Percentiles rank a stretch among this genome's conserved stretches.
Evolutionary conservation across 805 yeast genomes (phyloP).

Genomic region (Hanseniaspora guilliermondii): DNA sequence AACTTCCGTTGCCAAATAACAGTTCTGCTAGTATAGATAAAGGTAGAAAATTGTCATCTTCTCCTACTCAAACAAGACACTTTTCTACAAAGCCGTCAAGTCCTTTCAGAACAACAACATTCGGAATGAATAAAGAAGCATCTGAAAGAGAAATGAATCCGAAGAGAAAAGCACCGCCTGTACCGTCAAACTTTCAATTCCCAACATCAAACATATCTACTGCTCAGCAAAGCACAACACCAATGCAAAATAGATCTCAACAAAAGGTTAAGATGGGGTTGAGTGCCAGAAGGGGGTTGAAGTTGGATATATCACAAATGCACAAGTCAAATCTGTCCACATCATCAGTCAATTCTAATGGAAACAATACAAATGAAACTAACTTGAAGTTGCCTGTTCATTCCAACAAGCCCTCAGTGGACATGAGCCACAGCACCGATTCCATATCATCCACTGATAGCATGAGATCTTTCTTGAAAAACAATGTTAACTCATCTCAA

Average conservation of each 20-base stretch:
- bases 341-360: neutral
- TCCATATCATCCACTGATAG: slow-evolving; percentile 8
- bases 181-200: slow-evolving; percentile 18
- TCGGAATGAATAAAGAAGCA: neutral
- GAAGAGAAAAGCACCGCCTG: slow-evolving; percentile 25
- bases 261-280: slow-evolving; percentile 66
- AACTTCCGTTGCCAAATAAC: neutral
- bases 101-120: slow-evolving; percentile 3
- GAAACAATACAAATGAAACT: neutral
- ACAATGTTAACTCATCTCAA: neutral
- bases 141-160: slow-evolving; percentile 16
- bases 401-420: neutral
- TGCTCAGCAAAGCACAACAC: slow-evolving; percentile 42
- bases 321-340: neutral
- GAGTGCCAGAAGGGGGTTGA: slow-evolving; percentile 78
- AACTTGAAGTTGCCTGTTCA: slow-evolving; percentile 2
- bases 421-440: slow-evolving; percentile 3
- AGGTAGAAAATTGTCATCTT: neutral
- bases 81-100: slow-evolving; percentile 1
- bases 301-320: slow-evolving; percentile 32
- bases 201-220: slow-evolving; percentile 14
- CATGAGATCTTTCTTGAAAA: neutral
- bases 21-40: neutral
- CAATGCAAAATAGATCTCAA: slow-evolving; percentile 57
- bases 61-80: neutral